A percentile compares a stretch with the other conserved stretches of the same genome.
Evolutionary conservation across 176 grass and related monocot species (phyloP).

Genomic region (Avena sativa): DNA sequence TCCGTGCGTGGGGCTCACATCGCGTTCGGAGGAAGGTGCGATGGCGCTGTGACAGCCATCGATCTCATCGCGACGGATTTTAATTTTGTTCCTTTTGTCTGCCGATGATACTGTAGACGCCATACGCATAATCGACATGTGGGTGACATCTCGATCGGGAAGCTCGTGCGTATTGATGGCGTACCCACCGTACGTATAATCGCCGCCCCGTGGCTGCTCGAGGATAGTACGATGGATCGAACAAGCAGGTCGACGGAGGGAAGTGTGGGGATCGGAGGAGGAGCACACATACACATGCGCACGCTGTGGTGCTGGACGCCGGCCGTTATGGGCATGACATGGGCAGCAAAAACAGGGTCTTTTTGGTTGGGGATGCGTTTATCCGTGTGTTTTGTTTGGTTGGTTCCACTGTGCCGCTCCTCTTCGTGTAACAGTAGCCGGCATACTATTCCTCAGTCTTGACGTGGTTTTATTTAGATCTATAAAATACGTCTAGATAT

Average conservation of each 20-base stretch:
- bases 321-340: neutral
- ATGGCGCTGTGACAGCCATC: neutral
- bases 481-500: too few species aligned
- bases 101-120: neutral
- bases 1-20: neutral
- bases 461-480: too few species aligned
- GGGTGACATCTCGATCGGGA: too few species aligned
- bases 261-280: too few species aligned
- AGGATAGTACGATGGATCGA: too few species aligned
- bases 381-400: neutral
- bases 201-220: too few species aligned
- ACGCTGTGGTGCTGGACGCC: neutral
- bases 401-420: neutral
- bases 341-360: neutral
- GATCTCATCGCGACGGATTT: neutral
- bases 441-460: neutral
- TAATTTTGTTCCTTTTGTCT: slow-evolving; percentile 26
- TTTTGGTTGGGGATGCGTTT: neutral
- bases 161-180: too few species aligned
- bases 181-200: too few species aligned
- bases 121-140: too few species aligned
- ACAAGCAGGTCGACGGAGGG: too few species aligned
- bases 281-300: neutral
- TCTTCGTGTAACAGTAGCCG: neutral
- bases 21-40: slow-evolving; percentile 17